Conservation (phyloP, 2,329 filamentous ascomycete genomes). For the Aspergillus quadricinctus region DNA sequence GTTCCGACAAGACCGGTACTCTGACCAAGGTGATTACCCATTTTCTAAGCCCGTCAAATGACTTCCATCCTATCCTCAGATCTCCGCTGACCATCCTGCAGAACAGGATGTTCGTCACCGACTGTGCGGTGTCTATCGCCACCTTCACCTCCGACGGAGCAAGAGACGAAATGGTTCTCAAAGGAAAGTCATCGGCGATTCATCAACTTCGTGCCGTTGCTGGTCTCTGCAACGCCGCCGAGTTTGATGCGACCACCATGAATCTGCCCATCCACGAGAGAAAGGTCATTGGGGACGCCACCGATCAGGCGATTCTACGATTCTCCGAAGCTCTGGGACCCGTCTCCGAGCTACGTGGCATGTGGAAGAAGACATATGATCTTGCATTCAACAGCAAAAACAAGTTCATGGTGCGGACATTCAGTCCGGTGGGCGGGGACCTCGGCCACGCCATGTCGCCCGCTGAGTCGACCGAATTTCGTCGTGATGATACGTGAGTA, state of each 20-base stretch:
- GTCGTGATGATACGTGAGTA: constrained; percentile 2
- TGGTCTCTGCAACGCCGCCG: constrained; percentile 69
- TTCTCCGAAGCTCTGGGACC: constrained; percentile 64
- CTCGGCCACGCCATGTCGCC: constrained; percentile 2
- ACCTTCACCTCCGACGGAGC: constrained; percentile 51
- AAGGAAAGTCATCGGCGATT: constrained; percentile 38
- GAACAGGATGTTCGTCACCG: constrained; percentile 70
- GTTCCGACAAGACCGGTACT: constrained; percentile 69
- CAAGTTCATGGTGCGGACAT: constrained; percentile 71
- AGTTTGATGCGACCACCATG: constrained; percentile 64
- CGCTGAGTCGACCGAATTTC: constrained; percentile 2
- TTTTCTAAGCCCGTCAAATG: neutral
- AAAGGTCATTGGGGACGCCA: constrained; percentile 69
- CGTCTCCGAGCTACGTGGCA: constrained; percentile 55
- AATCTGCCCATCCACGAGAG: constrained; percentile 57
- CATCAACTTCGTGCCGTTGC: constrained; percentile 58
- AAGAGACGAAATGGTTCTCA: constrained; percentile 37
- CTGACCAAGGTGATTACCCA: constrained; percentile 11
- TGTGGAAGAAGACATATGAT: constrained; percentile 64
- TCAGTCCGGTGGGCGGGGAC: constrained; percentile 34
- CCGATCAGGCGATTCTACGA: constrained; percentile 68
- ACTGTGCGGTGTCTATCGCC: constrained; percentile 57
- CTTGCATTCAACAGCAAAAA: constrained; percentile 78
- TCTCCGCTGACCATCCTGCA: constrained; percentile 20
- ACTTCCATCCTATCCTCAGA: neutral